phyloP scores from a whole-genome alignment of 257 asterid species.

The Nyctanthes arbortristis region DNA sequence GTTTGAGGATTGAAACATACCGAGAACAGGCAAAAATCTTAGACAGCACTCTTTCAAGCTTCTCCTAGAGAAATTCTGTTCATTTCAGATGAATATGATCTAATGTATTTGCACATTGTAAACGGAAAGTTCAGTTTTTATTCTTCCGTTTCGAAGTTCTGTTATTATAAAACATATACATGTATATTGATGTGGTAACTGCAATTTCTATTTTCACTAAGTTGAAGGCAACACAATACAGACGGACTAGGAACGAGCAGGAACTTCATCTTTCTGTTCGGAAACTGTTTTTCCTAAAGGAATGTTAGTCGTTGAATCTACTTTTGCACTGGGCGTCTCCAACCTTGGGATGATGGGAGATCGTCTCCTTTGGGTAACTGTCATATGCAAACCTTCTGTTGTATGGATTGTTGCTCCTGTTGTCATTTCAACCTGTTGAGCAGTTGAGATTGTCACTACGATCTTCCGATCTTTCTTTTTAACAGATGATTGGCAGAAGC shows the following conservation, averaged over 20 bases:
- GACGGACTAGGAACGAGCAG: conserved; percentile 37
- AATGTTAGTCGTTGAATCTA: conserved; percentile 37
- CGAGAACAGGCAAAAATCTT: not conserved
- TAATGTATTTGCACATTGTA: not conserved
- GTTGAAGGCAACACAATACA: not conserved
- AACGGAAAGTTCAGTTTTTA: not conserved
- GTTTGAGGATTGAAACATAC: not conserved
- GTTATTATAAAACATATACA: not conserved
- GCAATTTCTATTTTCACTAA: not conserved
- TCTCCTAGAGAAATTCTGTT: not conserved
- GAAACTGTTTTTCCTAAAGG: conserved; percentile 34
- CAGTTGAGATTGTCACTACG: not conserved
- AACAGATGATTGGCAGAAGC: not conserved
- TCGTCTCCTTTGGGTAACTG: conserved; percentile 64
- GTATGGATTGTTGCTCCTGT: conserved; percentile 99
- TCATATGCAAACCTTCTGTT: conserved; percentile 86
- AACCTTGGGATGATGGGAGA: conserved; percentile 64
- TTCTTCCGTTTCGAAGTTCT: not conserved
- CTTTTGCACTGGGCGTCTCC: conserved; percentile 42
- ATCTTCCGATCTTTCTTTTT: not conserved
- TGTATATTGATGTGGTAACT: not conserved
- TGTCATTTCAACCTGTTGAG: conserved; percentile 83
- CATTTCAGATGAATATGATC: not conserved
- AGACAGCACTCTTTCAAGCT: not conserved
- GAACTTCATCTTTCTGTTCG: conserved; percentile 46